These are phyloP conservation scores for Annulohypoxylon bovei DNA, from an alignment of 495 filamentous ascomycete species.

Conservation along the genomic window DNA sequence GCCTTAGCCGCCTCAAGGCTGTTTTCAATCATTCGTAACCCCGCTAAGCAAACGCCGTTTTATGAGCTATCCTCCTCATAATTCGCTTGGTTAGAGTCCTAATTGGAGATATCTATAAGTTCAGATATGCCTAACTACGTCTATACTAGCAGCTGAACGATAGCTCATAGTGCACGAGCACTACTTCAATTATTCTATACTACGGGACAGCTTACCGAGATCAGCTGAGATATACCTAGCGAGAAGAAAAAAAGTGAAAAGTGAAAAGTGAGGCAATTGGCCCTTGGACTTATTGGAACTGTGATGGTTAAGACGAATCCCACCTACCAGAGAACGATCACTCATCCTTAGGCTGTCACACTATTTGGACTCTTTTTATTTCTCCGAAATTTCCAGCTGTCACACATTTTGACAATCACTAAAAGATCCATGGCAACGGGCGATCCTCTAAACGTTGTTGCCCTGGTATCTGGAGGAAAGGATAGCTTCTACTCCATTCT, in stretches of 20 bases:
- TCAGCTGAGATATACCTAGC: constrained; percentile 33
- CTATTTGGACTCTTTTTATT: constrained; percentile 38
- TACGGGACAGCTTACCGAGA: constrained; percentile 20
- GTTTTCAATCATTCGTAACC: constrained; percentile 19
- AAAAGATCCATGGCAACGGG: constrained; percentile 41
- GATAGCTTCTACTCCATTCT: constrained; percentile 94
- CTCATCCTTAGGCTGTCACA: constrained; percentile 14
- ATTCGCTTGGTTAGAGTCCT: constrained; percentile 4
- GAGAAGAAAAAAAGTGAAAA: background rate
- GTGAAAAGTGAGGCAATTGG: constrained; percentile 28
- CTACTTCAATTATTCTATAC: constrained; percentile 22
- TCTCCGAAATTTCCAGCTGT: constrained; percentile 37
- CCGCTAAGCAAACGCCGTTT: constrained; percentile 35
- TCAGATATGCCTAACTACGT: constrained; percentile 19
- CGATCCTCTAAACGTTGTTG: constrained; percentile 78
- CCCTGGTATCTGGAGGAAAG: constrained; percentile 94
- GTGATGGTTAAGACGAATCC: constrained; percentile 6
- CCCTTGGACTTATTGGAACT: constrained; percentile 8
- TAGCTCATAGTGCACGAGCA: constrained; percentile 26
- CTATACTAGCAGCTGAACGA: constrained; percentile 24
- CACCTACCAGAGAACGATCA: constrained; percentile 14
- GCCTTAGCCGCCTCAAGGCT: background rate
- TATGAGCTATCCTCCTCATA: constrained; percentile 18
- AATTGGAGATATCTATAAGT: constrained; percentile 25
- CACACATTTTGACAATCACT: constrained; percentile 16